Evolutionary conservation across 1,284 basidiomycete genomes (phyloP), one percentile per base, ranked within the genome.

Genomic region (Porogramme epimiltina): DNA sequence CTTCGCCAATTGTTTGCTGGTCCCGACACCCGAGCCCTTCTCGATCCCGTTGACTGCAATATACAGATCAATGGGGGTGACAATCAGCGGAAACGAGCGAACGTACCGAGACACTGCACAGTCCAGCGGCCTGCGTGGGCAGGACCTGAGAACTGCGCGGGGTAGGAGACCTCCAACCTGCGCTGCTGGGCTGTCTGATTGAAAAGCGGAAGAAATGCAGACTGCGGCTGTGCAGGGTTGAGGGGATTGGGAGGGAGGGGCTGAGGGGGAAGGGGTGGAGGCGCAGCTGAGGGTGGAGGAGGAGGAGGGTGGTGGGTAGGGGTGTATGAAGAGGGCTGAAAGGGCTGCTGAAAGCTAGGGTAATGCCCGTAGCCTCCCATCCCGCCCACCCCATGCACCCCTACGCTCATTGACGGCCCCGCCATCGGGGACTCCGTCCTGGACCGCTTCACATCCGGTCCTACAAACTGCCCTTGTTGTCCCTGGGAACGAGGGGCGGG

Each of bases 171-270:
- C 20, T 68, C 71, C 49, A 87, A 70, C 42, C 83, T 75, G 39
- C 85, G 80, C 62, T 88, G 85, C 47, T 75, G 69, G 40, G 85
- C 87, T 8, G 78, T 80, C 68, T 89, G 83, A 65, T 89, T 89
- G 69, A 90, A 89, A 31, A 84, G 64, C 0, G 85, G 84, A 22
- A 89, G 68, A 65, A 86, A 87, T 13, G 84, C 78, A 25, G 80
- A 68, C 52, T 75, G 69, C 4, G 81, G 82, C 60, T 81, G 80
- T 33, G 81, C 80, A 23, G 82, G 81, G 18, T 81, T 73, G 41
- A 82, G 64, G 34, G 82, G 80, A 63, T 86, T 86, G 20, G 41
- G 45, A 22, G 45, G 45, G 28, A 40, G 45, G 9, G 15, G 4
- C 20, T 38, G 22, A 11, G 72, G 66, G 24, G 65, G 57, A 18